phyloP scores from a whole-genome alignment of 495 filamentous ascomycete genomes.

The Neurospora sp. region DNA sequence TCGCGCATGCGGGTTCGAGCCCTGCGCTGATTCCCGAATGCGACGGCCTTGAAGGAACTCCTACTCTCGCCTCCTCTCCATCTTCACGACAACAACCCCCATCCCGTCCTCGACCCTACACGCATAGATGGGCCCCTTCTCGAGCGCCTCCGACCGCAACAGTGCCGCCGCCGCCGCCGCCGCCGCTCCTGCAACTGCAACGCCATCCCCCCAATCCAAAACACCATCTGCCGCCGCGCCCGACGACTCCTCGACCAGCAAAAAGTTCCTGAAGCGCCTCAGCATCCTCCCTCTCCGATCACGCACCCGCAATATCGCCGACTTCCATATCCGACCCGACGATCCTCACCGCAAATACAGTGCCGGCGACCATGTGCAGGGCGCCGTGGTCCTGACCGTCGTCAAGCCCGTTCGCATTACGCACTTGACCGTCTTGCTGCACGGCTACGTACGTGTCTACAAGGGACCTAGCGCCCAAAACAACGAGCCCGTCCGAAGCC shows the following conservation, averaged over 20 bases:
- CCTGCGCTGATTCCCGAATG: slow-evolving; percentile 1
- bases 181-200: slow-evolving; percentile 5
- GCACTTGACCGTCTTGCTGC: slow-evolving; percentile 77
- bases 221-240: slow-evolving; percentile 20
- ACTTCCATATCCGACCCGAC: slow-evolving; percentile 72
- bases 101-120: slow-evolving; percentile 1
- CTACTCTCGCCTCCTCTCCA: not conserved
- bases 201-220: slow-evolving; percentile 8
- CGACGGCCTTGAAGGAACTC: not conserved
- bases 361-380: slow-evolving; percentile 50
- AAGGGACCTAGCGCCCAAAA: slow-evolving; percentile 59
- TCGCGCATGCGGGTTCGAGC: slow-evolving; percentile 1
- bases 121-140: slow-evolving; percentile 29
- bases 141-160: slow-evolving; percentile 19
- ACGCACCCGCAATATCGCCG: slow-evolving; percentile 59
- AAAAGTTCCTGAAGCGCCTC: slow-evolving; percentile 37
- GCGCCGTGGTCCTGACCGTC: slow-evolving; percentile 70
- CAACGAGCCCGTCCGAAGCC: slow-evolving; percentile 41
- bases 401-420: slow-evolving; percentile 78
- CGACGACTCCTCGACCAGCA: slow-evolving; percentile 18
- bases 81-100: slow-evolving; percentile 5
- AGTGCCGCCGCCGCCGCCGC: slow-evolving; percentile 19
- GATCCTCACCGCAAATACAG: slow-evolving; percentile 85
- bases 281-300: slow-evolving; percentile 46
- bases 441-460: slow-evolving; percentile 83